phyloP scores from a whole-genome alignment of 805 yeast species.

The Vanderwaltozyma yarrowii region DNA sequence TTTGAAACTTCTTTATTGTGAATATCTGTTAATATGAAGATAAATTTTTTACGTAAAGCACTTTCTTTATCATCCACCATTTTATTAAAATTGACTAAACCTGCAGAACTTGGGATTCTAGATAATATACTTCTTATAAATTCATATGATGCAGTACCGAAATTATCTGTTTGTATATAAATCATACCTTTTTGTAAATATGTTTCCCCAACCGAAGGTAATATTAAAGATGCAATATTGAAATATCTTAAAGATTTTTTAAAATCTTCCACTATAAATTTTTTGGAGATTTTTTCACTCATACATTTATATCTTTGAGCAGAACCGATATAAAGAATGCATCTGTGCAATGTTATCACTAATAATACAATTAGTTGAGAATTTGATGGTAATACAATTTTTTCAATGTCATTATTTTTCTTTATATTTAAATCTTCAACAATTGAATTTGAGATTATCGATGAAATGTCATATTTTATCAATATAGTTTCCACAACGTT shows the following conservation, averaged over 20 bases:
- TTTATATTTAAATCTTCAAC: constrained; percentile 6
- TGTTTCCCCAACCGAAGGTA: constrained; percentile 64
- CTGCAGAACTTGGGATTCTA: constrained; percentile 39
- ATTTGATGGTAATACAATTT: constrained; percentile 3
- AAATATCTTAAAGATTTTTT: constrained; percentile 38
- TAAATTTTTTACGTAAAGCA: constrained; percentile 17
- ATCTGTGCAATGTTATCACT: constrained; percentile 14
- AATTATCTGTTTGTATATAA: constrained; percentile 18
- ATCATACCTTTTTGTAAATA: constrained; percentile 21
- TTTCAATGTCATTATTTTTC: not conserved
- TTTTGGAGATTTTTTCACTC: constrained; percentile 34
- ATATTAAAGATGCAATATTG: constrained; percentile 41
- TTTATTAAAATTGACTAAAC: constrained; percentile 36
- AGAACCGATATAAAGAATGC: constrained; percentile 43
- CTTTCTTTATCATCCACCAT: constrained; percentile 30
- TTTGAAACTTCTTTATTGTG: constrained; percentile 17
- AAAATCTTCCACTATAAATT: constrained; percentile 33
- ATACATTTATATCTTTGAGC: constrained; percentile 46
- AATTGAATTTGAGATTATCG: constrained; percentile 7
- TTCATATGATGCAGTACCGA: constrained; percentile 17
- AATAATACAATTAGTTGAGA: constrained; percentile 8
- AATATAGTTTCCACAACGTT: constrained; percentile 25
- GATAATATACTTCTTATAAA: constrained; percentile 45
- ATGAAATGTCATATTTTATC: constrained; percentile 5
- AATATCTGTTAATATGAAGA: constrained; percentile 9